Evolutionary conservation across 192 early-diverging fungal species (phyloP), one percentile per base, ranked within the genome.

Genomic region (Coemansia erecta): DNA sequence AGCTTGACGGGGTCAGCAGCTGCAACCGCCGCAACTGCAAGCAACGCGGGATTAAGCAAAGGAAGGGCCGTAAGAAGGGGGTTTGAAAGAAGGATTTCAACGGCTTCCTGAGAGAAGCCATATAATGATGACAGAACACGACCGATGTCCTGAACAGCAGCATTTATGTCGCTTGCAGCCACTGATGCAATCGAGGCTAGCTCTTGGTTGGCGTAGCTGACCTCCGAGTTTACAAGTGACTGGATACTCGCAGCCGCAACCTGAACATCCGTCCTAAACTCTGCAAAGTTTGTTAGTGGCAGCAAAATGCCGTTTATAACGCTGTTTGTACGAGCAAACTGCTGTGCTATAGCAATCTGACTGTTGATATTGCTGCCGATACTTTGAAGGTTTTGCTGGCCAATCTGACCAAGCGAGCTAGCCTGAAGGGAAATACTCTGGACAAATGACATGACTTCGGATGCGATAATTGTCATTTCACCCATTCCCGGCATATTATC

Each of bases 241-340:
- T 70, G 56, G 21, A 77, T 44, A 14, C 19, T 37, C 5, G 42
- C n/a, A n/a, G 44, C 56, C 4, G 48, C 68, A 8, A n/a, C 21
- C 11, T 62, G 60, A 2, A 49, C 64, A 13, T 66, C 57, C 15
- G 51, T 31, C 5, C 45, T 21, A 45, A 63, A 70, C n/a, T 44
- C 63, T 7, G 60, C 35, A 17, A 64, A 53, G 43, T 70, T 70
- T n/a, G 73, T 77, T 8, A 77, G 12, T 15, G 73, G 64, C 15
- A 70, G 48, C 17, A 70, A 23, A 3, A 70, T 17, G 12, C 41
- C 58, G 19, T 60, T 70, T 2, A 62, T 56, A n/a, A 67, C 12
- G 23, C 23, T 45, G 39, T 77, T 77, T 9, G 64, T 66, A 22
- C 52, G 26, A 13, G 69, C 28, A 8, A 59, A 43, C 4, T 46